Conservation (phyloP, 2,329 filamentous ascomycete genomes). For the Scytalidium sp. region DNA sequence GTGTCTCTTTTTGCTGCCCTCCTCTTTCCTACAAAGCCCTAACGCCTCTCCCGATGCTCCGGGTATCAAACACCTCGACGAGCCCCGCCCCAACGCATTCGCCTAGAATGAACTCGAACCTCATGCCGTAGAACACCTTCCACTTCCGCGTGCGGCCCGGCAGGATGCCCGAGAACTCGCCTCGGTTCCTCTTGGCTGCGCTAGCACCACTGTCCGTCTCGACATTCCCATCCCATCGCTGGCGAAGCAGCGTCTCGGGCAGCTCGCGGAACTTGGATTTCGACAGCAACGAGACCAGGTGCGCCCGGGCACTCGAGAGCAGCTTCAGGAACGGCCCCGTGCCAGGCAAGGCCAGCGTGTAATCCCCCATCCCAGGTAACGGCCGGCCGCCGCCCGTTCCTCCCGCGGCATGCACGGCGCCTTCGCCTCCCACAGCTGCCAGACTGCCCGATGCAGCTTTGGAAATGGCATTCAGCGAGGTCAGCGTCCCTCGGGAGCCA, state of each 20-base stretch:
- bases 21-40: conserved; percentile 38
- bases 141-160: conserved; percentile 65
- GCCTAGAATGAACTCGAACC: conserved; percentile 69
- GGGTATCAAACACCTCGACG: conserved; percentile 72
- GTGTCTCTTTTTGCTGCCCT: too few species aligned
- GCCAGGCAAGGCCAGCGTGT: conserved; percentile 62
- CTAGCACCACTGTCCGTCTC: conserved; percentile 40
- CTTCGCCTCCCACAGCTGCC: conserved; percentile 66
- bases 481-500: conserved; percentile 44
- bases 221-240: conserved; percentile 71
- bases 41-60: conserved; percentile 68
- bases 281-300: conserved; percentile 56
- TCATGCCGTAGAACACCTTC: conserved; percentile 66
- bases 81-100: conserved; percentile 69
- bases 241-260: conserved; percentile 57
- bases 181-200: conserved; percentile 47
- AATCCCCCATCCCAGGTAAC: conserved; percentile 22
- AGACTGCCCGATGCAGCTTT: conserved; percentile 65
- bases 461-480: conserved; percentile 60
- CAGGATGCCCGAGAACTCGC: conserved; percentile 54
- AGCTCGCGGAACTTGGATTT: conserved; percentile 61
- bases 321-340: conserved; percentile 68
- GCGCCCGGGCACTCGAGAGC: conserved; percentile 56
- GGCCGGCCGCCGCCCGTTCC: conserved; percentile 25
- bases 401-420: conserved; percentile 61